Base-by-base conservation (phyloP, 306 rosid species). In the Dalbergia cultrata region DNA sequence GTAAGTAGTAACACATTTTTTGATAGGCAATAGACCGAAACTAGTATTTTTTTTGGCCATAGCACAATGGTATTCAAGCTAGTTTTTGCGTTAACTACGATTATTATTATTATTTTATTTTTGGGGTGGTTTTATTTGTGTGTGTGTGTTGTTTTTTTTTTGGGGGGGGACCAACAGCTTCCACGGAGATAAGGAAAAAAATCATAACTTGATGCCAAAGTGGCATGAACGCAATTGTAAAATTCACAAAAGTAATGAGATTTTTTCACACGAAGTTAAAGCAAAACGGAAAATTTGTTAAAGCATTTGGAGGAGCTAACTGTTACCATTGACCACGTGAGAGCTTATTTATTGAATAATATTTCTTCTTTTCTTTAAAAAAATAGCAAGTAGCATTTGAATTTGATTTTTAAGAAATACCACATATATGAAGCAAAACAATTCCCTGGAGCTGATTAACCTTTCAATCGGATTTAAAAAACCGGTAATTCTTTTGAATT, bases 191-290 rank as follows among this genome's bases (percentile, higher is more conserved):
- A 80, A 69, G 10, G 2, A 9, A 26, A 59, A 63, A 58, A 58
- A 41, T 70, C 37, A 62, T 60, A 39, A 53, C 14, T 79, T 34
- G 62, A 56, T 35, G 56, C 47, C 2, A 61, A 53, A 66, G 79
- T 13, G 57, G 74, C 22, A 78, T 19, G 13, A 43, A 43, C 49
- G 31, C 31, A 43, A 10, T 9, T 8, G 49, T 9, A 43, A 43
- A 7, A 7, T 43, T 43, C 3, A 43, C 9, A 43, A 43, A 43
- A 43, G 3, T 8, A 43, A 43, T 43, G 49, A 43, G 12, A 47
- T 13, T 47, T 52, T 52, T 16, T 14, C 0, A 52, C 5, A 52
- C 58, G 16, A 52, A 16, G 6, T 13, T 16, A 13, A 52, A 43
- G 2, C 49, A 18, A 49, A 16, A 70, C 44, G 5, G 2, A 65